Evolutionary conservation across 106 monocot species (phyloP), one percentile per base, ranked within the genome.

Genomic region (Hemerocallis citrina): DNA sequence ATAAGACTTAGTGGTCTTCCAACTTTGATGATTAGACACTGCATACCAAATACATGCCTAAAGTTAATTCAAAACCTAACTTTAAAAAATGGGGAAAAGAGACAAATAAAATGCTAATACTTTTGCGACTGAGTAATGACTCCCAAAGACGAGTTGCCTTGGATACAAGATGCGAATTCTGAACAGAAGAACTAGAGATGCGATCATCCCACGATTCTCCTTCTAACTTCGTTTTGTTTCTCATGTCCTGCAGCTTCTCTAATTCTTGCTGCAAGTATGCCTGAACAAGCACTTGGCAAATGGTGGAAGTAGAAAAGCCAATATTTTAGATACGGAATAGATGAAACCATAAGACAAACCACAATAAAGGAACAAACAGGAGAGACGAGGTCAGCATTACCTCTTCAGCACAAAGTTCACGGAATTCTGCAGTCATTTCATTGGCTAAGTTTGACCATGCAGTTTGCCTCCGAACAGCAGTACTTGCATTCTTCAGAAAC

Each of bases 371-470:
- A n/a, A n/a, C n/a, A n/a, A n/a, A n/a, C n/a, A n/a, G n/a, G 21
- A 45, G n/a, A 72, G 44, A 12, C 37, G 16, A 69, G 27, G 36
- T 51, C 49, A 54, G 19, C 22, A 37, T 67, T 74, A 91, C 98
- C 98, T 99, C 92, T 83, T 99, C 98, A 38, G 98, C 98, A 80
- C 92, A 92, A 52, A 92, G 92, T 59, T 74, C 83, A 58, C 98
- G 98, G 72, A 85, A 99, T 65, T 99, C 92, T 55, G 84, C 63
- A 31, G 98, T 99, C 87, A 99, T 99, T 88, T 99, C 98, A 74
- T 92, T 69, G 69, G 98, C 92, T 33, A 99, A 71, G 76, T 88
- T 85, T 32, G 98, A 92, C 85, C 92, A 88, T 42, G 75, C 77
- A 56, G 79, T 71, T 85, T 99, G 98, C 62, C 92, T 80, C 59